Conservation (phyloP, 2,329 filamentous ascomycete species). For the Aureobasidium sp. region DNA sequence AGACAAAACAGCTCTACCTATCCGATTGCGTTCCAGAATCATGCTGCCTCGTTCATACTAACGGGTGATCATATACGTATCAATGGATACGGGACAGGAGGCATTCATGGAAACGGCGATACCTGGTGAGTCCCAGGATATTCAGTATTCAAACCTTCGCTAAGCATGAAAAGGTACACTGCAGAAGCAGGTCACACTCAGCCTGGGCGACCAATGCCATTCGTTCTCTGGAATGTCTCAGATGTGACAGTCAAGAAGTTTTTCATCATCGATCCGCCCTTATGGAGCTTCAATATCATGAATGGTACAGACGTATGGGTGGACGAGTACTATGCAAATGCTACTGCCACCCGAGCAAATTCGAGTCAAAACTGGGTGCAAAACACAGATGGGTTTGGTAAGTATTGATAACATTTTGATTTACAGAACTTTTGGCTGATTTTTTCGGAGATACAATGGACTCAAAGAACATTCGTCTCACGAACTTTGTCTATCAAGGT, state of each 20-base stretch:
- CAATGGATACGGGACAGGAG: conserved; percentile 46
- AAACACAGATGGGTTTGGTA: conserved; percentile 48
- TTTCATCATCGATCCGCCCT: conserved; percentile 43
- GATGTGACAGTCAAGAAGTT: conserved; percentile 49
- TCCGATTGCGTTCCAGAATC: conserved; percentile 49
- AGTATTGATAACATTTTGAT: conserved; percentile 21
- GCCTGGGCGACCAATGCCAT: conserved; percentile 50
- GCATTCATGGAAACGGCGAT: conserved; percentile 49
- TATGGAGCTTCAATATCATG: conserved; percentile 53
- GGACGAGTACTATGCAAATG: conserved; percentile 45
- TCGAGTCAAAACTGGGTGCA: conserved; percentile 44
- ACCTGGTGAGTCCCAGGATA: conserved; percentile 31
- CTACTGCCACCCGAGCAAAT: conserved; percentile 43
- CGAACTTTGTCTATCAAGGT: conserved; percentile 48
- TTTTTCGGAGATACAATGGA: conserved; percentile 45
- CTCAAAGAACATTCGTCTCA: conserved; percentile 41
- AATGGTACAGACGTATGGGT: conserved; percentile 49
- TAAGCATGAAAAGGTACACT: conserved; percentile 30
- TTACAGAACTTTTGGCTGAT: neutral
- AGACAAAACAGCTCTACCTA: conserved; percentile 40
- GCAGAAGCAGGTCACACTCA: conserved; percentile 41
- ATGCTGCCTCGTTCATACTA: conserved; percentile 47
- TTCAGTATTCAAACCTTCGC: neutral
- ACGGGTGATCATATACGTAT: conserved; percentile 45
- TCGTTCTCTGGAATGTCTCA: conserved; percentile 52